These are phyloP conservation scores for Stachybotrys echinatus DNA, from an alignment of 2,329 filamentous ascomycete genomes.

Conservation along the genomic window DNA sequence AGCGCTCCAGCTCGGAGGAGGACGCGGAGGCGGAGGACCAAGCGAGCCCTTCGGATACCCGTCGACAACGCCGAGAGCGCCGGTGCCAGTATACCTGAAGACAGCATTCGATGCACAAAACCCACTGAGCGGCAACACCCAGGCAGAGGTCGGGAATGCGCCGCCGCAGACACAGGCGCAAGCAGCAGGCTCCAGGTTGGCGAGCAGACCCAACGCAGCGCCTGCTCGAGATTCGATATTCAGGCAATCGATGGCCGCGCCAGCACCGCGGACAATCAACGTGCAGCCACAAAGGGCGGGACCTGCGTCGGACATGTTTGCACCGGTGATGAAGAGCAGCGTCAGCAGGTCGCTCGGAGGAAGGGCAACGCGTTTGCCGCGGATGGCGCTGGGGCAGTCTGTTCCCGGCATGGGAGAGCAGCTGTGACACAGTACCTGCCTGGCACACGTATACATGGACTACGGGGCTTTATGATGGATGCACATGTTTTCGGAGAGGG, in stretches of 20 bases:
- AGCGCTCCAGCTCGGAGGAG: constrained; percentile 3
- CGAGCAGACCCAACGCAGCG: not conserved
- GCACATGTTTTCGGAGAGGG: not conserved
- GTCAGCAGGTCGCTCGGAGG: not conserved
- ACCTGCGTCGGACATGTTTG: not conserved
- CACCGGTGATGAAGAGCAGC: not conserved
- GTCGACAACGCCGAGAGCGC: constrained; percentile 37
- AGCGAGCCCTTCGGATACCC: constrained; percentile 17
- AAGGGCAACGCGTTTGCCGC: not conserved
- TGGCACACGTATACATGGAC: too few species aligned
- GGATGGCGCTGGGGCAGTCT: not conserved
- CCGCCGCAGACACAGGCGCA: not conserved
- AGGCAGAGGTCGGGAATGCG: not conserved
- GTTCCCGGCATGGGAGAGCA: not conserved
- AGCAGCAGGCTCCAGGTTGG: not conserved
- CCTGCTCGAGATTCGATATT: not conserved
- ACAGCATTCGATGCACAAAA: constrained; percentile 20
- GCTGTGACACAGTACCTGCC: too few species aligned
- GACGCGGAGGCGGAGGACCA: not conserved
- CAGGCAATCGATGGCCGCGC: not conserved
- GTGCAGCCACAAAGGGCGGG: not conserved
- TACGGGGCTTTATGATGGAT: not conserved
- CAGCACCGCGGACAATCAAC: too few species aligned
- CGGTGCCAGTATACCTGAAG: constrained; percentile 38
- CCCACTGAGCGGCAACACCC: too few species aligned